phyloP scores from a whole-genome alignment of 768 basidiomycete genomes.

The Hericium alpestre region DNA sequence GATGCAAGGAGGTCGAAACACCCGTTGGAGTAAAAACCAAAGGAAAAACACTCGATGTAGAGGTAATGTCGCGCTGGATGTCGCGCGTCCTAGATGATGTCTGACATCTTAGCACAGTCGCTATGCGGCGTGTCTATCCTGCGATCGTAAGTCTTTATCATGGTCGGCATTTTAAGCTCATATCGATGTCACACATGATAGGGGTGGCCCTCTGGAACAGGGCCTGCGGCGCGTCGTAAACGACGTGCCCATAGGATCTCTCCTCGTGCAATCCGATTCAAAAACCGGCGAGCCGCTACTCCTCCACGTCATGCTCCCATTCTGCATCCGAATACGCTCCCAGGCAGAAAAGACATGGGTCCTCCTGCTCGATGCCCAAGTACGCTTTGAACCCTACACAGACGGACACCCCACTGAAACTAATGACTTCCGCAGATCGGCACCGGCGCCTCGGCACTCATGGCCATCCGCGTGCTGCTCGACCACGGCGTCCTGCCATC shows the following conservation, averaged over 20 bases:
- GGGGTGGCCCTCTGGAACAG: conserved; percentile 83
- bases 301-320: conserved; percentile 72
- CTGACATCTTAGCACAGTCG: conserved; percentile 28
- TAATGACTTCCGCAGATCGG: conserved; percentile 51
- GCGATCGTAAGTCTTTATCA: conserved; percentile 55
- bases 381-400: conserved; percentile 14
- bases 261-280: conserved; percentile 83
- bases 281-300: conserved; percentile 81
- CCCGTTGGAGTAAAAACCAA: conserved; percentile 45
- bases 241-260: conserved; percentile 77
- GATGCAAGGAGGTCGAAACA: conserved; percentile 48
- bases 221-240: conserved; percentile 84
- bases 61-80: conserved; percentile 28
- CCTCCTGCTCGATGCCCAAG: conserved; percentile 85
- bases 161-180: conserved; percentile 3
- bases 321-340: conserved; percentile 53
- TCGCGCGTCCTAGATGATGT: too few relatives aligned
- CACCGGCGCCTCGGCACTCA: conserved; percentile 86
- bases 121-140: conserved; percentile 86
- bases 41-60: conserved; percentile 55
- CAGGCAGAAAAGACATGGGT: conserved; percentile 67
- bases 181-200: conserved; percentile 18
- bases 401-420: neutral
- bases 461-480: conserved; percentile 87
- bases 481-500: conserved; percentile 85